A percentile compares a stretch with the other conserved stretches of the same genome.
Evolutionary conservation across 2,329 filamentous ascomycete genomes (phyloP).

Genomic region (Mycosphaerella sp.): DNA sequence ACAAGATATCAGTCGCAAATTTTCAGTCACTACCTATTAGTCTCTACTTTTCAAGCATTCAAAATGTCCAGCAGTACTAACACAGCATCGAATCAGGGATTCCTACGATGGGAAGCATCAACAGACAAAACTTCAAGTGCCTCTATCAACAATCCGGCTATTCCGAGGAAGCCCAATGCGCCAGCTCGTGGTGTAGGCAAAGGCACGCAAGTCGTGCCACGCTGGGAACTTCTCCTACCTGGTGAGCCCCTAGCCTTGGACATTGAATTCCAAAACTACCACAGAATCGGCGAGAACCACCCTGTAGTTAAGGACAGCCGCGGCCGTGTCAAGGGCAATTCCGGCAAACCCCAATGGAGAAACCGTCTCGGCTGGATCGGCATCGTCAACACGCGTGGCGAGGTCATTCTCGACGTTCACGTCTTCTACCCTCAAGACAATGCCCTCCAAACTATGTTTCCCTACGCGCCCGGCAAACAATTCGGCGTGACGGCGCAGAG

Average conservation of each 20-base stretch:
- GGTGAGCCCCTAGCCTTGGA: slow-evolving; percentile 14
- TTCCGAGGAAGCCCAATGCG: neutral
- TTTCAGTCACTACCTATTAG: too few relatives aligned
- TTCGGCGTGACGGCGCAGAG: slow-evolving; percentile 13
- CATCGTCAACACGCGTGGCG: slow-evolving; percentile 11
- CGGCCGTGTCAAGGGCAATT: neutral
- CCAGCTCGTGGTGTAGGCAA: slow-evolving; percentile 1
- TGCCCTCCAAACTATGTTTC: neutral
- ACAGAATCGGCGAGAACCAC: neutral
- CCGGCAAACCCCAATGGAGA: neutral
- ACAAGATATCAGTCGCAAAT: too few relatives aligned
- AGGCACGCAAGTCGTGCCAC: slow-evolving; percentile 12
- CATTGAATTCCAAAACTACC: slow-evolving; percentile 17
- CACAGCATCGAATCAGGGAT: too few relatives aligned
- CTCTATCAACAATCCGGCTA: neutral
- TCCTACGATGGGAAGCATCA: too few relatives aligned
- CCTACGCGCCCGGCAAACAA: neutral
- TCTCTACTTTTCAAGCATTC: too few relatives aligned
- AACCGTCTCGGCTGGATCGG: slow-evolving; percentile 17
- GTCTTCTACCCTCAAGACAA: slow-evolving; percentile 6
- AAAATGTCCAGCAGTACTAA: too few relatives aligned
- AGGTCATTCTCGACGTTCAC: slow-evolving; percentile 16
- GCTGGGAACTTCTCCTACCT: slow-evolving; percentile 8
- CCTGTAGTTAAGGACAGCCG: neutral
- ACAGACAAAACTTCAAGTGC: too few relatives aligned